Base-by-base conservation (phyloP, 768 basidiomycete species). In the Termitomyces sp. region DNA sequence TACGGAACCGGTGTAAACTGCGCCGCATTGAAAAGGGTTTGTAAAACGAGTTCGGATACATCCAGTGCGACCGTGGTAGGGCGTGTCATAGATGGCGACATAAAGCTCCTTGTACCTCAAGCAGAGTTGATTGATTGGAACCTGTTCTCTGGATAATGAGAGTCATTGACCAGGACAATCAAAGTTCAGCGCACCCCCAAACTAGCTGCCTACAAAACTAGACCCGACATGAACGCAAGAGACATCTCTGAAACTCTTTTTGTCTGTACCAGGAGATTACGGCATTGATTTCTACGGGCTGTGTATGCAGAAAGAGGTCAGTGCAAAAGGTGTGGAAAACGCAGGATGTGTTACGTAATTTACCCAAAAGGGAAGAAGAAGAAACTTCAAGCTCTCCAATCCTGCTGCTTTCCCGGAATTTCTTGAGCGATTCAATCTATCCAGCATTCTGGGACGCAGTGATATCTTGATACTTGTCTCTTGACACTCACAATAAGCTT, bases 1-100 rank as follows among this genome's bases (percentile, higher is more conserved):
- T 44, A 52, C 3, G 52, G 59, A 22, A 54, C 20, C 7, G 52
- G 27, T 20, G 59, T 32, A 3, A 60, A 16, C 13, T 50, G 42
- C 20, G 43, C 53, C 3, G 50, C 59, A 11, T 52, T 53, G 12
- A 16, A 33, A 3, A 60, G 38, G 23, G 53, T 42, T 7, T 45
- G 39, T 0, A 57, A 20, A 2, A 50, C 36, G 5, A 49, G 4
- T 1, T 49, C 35, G 10, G 48, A 49, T 1, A n/a, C 29, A 11
- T 56, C 54, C 9, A 58, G 44, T 9, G 10, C 31, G 39, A 46
- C n/a, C 6, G n/a, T 11, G n/a, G 27, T 27, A 2, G 27, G 22
- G n/a, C 27, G n/a, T 12, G n/a, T 29, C 5, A 10, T 18, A 18
- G 43, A 18, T n/a, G n/a, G 43, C 27, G 27, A 1, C 43, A 44